phyloP scores from a whole-genome alignment of 345 rosid species.

The Balakata baccata region DNA sequence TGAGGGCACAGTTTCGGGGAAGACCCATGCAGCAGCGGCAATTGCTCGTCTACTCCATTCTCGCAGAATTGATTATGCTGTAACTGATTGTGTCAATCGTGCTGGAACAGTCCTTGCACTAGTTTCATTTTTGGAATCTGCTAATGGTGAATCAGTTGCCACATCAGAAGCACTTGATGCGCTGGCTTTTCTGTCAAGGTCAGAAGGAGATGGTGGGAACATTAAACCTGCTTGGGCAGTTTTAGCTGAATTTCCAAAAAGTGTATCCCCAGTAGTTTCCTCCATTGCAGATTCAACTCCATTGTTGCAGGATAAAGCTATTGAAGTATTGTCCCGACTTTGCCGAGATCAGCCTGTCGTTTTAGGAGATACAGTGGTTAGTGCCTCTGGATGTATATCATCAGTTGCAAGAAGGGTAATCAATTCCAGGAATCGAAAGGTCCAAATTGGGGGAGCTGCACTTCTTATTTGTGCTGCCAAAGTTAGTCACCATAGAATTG shows the following conservation, averaged over 20 bases:
- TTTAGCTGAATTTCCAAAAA: conserved; percentile 72
- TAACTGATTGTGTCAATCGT: conserved; percentile 85
- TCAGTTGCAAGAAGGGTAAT: conserved; percentile 75
- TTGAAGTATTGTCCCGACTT: conserved; percentile 83
- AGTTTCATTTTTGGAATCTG: conserved; percentile 85
- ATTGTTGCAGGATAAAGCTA: conserved; percentile 86
- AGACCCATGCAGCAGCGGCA: conserved; percentile 96
- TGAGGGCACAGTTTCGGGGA: conserved; percentile 88
- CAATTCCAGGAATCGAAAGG: conserved; percentile 55
- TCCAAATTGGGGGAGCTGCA: conserved; percentile 94
- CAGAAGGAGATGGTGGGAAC: conserved; percentile 48
- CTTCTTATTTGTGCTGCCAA: conserved; percentile 90
- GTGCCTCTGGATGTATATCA: conserved; percentile 61
- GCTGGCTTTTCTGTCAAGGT: conserved; percentile 84
- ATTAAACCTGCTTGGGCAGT: conserved; percentile 92
- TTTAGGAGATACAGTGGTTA: conserved; percentile 68
- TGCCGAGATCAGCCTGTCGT: conserved; percentile 76
- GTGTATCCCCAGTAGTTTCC: conserved; percentile 76
- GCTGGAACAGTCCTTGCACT: conserved; percentile 91
- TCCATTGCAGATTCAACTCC: conserved; percentile 72
- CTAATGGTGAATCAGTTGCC: conserved; percentile 61
- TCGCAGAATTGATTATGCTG: conserved; percentile 54
- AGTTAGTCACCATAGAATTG: conserved; percentile 71
- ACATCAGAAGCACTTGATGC: conserved; percentile 85
- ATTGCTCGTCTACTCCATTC: conserved; percentile 81